Base-by-base conservation (phyloP, 1,284 basidiomycete genomes). In the Ganoderma lingzhi region DNA sequence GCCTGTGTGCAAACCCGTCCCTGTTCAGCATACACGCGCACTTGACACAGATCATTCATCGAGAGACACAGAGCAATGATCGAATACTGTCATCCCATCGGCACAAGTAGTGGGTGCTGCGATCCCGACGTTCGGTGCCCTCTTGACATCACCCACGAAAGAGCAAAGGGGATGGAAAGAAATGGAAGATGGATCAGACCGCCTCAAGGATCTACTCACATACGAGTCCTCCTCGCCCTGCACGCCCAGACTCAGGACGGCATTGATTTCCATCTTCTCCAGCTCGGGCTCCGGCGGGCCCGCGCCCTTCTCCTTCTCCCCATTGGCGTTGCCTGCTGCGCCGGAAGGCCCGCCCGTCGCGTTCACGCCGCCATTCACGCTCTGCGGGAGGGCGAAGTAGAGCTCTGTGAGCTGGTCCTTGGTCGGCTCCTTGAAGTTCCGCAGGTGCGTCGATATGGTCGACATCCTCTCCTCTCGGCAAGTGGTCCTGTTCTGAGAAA, bases 261-360 rank as follows among this genome's bases (percentile, higher is more conserved):
- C 95, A 76, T 92, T 96, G 74, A 98, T 96, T 72, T 98, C 96
- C 88, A 96, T 93, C 80, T 86, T 89, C 79, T 92, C 90, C n/a
- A 82, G 76, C 70, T 87, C 84, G 71, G 81, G 65, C 72, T 73
- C 75, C 69, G 62, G 55, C 71, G 72, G 48, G 70, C 74, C 65
- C 37, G 71, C 58, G 35, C 58, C 69, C 28, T 63, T 64, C 37
- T 63, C 68, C 67, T 70, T 71, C 64, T 73, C 67, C 66, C 71
- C 77, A 75, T 80, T 78, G 62, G 73, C 78, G n/a, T 74, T 67
- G 51, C 72, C 76, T 17, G 19, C 32, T 17, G 35, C 62, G 23
- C 23, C 45, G 9, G 63, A 44, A 19, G 58, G 62, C 41, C 65
- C 71, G 59, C 67, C 68, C 53, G 53, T 45, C 17, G 55, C 66